Conservation (phyloP, 352 stramenopile genomes). For the Globisporangium cederbergense region DNA sequence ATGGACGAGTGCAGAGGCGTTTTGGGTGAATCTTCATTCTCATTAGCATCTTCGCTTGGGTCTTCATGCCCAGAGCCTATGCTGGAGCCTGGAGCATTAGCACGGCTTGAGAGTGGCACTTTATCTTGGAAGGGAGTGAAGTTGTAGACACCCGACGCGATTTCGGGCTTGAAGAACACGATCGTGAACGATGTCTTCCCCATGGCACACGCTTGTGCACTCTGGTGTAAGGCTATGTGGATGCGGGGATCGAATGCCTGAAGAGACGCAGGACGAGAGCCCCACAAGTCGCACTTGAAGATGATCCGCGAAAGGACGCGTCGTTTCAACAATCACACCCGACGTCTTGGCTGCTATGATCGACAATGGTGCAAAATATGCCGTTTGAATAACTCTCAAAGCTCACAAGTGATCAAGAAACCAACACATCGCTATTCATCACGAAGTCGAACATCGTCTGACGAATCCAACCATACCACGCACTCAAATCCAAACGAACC, state of each 20-base stretch:
- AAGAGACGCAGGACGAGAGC: neutral
- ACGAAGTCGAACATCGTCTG: no score
- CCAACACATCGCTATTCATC: no score
- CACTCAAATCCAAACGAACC: neutral
- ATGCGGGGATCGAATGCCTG: neutral
- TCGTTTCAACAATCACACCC: neutral
- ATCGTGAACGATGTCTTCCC: conserved; percentile 34
- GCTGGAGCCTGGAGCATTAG: neutral
- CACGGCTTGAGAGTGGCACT: neutral
- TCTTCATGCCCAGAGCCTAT: neutral
- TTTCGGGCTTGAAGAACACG: conserved; percentile 58
- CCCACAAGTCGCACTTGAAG: neutral
- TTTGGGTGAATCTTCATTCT: neutral
- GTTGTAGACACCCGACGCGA: conserved; percentile 48
- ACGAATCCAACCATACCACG: neutral
- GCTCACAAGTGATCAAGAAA: neutral
- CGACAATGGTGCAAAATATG: neutral
- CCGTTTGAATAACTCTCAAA: neutral
- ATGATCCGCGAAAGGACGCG: neutral
- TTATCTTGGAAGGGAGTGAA: conserved; percentile 15
- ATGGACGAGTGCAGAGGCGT: conserved; percentile 18
- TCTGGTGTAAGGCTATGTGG: neutral
- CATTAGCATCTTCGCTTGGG: conserved; percentile 4
- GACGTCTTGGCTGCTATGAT: neutral
- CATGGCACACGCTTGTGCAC: neutral